Evolutionary conservation across 2,329 filamentous ascomycete species (phyloP), one percentile per base, ranked within the genome.

Genomic region (Botrytis pseudocinerea): DNA sequence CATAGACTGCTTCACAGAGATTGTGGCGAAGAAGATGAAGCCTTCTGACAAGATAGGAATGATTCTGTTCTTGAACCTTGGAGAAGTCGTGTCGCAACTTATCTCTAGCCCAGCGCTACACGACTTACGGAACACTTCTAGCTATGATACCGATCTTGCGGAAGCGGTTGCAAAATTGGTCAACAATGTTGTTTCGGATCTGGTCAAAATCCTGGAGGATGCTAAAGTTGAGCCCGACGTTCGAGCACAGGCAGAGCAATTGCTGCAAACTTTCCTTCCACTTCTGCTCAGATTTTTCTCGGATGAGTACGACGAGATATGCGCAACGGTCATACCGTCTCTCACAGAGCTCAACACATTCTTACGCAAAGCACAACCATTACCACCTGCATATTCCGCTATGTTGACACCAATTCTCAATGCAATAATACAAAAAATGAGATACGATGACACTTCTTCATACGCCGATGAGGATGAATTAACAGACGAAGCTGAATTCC

Each of bases 21-120:
- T 97, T 77, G 93, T 97, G 73, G 92, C 91, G 82, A 99, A 99
- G 87, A 98, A 98, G 86, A 99, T 99, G 96, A 94, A 93, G 79
- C 87, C 94, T 2, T 86, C 89, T 54, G 95, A 98, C 84, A 99
- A 99, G 87, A 92, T 97, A 78, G 92, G 97, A 79, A 91, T 99
- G 86, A 97, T 99, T 77, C 85, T 90, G 38, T 97, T 97, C 82
- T 88, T 99, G 76, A 97, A 96, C 81, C 87, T 99, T 57, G 90
- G 91, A 75, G 90, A 92, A 69, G 94, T 99, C 77, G 91, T 98
- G 70, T 89, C 91, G 51, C 93, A 97, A 83, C 90, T 99, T 71
- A 90, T 97, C 76, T 89, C 89, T 76, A 97, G 93, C 81, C 92
- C 94, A 42, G 90, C 93, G 4, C 85, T 99, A 73, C 88, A 90